Evolutionary conservation across 75 land plant genomes (phyloP), one percentile per base, ranked within the genome.

Genomic region (Ceratopteris richardii): DNA sequence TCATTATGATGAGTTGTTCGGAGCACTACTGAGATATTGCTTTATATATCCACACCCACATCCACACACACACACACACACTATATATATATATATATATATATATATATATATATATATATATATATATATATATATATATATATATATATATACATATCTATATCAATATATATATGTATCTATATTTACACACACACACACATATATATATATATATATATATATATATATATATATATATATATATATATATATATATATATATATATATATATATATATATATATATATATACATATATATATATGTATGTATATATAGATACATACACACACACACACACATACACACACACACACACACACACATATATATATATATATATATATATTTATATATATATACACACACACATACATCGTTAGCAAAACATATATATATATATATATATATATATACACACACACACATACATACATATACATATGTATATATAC

Each of bases 321-420:
- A n/a, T n/a, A n/a, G n/a, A n/a, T n/a, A n/a, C n/a, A 14, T 40
- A 14, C 51, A 48, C 20, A 4, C 51, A 48, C 20, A 21, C 51
- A 48, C 20, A 40, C 14, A 40, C 42, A 14, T 40, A 40, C 14
- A 14, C 14, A 40, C 14, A 14, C 14, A 40, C 42, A 14, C 14
- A 40, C 14, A 14, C 14, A 40, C 14, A 14, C 14, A 40, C 42
- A 14, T 40, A 40, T 40, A 14, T 40, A 40, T 14, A 14, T 40
- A 40, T 40, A 14, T 14, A 14, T 40, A 40, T 40, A 14, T 40
- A 14, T 14, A 40, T 40, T 9, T 40, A 40, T 40, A 14, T 40
- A 40, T 14, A 9, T 21, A 48, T 48, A 40, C 42, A 48, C 51
- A 48, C 51, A 18, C 51, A 48, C 51, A 48, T 21, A 48, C 51